Evolutionary conservation across 345 rosid species (phyloP), one percentile per base, ranked within the genome.

Genomic region (Anacardium occidentale): DNA sequence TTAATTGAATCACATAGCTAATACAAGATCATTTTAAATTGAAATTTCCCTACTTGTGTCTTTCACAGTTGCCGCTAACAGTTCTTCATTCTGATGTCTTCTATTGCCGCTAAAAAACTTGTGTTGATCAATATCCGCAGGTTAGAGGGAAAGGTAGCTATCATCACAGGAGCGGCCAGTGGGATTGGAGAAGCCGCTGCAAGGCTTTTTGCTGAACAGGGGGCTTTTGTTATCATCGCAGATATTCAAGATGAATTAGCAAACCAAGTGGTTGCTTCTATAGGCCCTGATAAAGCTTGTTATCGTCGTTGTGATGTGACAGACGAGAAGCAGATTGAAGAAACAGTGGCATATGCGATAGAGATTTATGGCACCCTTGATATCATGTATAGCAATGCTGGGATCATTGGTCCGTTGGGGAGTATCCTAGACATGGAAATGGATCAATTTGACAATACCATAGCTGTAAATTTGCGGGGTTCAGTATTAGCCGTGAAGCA

Each of bases 141-240:
- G 68, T 47, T 64, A 25, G 37, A 64, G 55, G 68, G 55, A 13
- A 64, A 64, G 68, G 40, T 64, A 22, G 68, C 68, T 24, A 64
- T 64, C 8, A 47, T 64, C 40, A 24, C 56, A 3, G 68, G 56
- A 47, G 68, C 55, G 48, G 55, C 68, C 34, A 25, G 68, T 24
- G 68, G 68, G 14, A 47, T 64, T 32, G 55, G 68, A 0, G 55
- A 64, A 21, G 68, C 68, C 7, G 18, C 55, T 64, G 68, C 68
- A 47, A 64, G 47, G 40, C 42, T 64, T 47, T 64, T 64, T 47
- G 22, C 55, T 24, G 68, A 64, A 25, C 68, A 47, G 0, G 40
- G 68, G 4, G 68, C 68, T 20, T 47, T 45, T 21, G 40, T 64
- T 24, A 21, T 64, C 11, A 7, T 64, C 26, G 68, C 68, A 13